phyloP scores from a whole-genome alignment of 2,329 filamentous ascomycete species.

The Monilinia polystroma region DNA sequence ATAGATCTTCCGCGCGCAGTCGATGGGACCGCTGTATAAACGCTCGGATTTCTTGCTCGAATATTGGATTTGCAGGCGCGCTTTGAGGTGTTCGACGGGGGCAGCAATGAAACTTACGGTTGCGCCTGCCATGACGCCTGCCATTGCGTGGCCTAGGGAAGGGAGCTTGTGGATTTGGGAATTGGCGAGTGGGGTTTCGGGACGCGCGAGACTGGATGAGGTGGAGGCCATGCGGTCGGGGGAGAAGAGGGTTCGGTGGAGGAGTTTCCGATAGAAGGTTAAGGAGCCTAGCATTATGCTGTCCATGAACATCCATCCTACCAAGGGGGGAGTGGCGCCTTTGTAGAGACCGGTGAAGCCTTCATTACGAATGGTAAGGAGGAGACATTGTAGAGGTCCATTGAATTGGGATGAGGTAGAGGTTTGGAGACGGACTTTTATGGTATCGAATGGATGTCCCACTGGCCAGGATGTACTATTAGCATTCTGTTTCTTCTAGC shows the following conservation, averaged over 20 bases:
- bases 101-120: conserved; percentile 93
- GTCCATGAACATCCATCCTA: conserved; percentile 99
- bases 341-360: conserved; percentile 88
- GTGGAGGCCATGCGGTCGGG: conserved; percentile 43
- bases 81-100: conserved; percentile 93
- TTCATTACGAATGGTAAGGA: conserved; percentile 82
- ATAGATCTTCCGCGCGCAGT: conserved; percentile 73
- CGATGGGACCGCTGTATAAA: conserved; percentile 81
- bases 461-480: conserved; percentile 40
- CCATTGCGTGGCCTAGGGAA: conserved; percentile 78
- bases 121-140: conserved; percentile 80
- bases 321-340: conserved; percentile 83
- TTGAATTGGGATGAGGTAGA: conserved; percentile 73
- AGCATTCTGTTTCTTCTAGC: not conserved
- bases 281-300: conserved; percentile 84
- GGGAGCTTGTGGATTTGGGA: conserved; percentile 57
- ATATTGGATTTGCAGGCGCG: conserved; percentile 92
- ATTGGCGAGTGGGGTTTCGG: conserved; percentile 32
- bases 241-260: conserved; percentile 78
- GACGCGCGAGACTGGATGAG: conserved; percentile 29
- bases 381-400: conserved; percentile 81
- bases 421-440: conserved; percentile 95
- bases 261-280: conserved; percentile 80
- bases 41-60: conserved; percentile 73
- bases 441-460: conserved; percentile 83